Conservation (phyloP, 2,329 filamentous ascomycete genomes). For the Coniochaeta sp. region DNA sequence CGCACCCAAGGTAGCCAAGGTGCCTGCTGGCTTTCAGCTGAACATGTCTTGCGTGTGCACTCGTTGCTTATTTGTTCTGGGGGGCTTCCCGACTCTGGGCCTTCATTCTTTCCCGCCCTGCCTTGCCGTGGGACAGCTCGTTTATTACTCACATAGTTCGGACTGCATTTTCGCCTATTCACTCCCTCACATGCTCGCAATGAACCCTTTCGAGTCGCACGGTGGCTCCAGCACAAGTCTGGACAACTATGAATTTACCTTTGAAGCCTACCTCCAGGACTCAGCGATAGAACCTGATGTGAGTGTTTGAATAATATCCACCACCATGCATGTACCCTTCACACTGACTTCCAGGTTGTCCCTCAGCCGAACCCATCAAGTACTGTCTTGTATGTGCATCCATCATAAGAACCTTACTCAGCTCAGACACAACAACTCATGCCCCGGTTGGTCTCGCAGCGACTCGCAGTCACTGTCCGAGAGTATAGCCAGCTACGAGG, state of each 20-base stretch:
- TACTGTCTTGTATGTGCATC: neutral
- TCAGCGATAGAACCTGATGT: slow-evolving; percentile 16
- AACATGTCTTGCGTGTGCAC: too few relatives aligned
- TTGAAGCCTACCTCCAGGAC: slow-evolving; percentile 16
- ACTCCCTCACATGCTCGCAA: neutral
- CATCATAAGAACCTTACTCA: neutral
- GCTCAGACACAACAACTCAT: neutral
- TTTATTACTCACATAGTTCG: too few relatives aligned
- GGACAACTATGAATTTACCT: slow-evolving; percentile 17
- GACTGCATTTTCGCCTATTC: neutral
- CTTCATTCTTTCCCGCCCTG: too few relatives aligned
- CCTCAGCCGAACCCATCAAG: neutral
- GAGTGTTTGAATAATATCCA: slow-evolving; percentile 5
- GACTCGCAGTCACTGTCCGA: slow-evolving; percentile 20
- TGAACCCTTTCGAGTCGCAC: slow-evolving; percentile 3
- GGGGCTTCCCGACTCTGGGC: too few relatives aligned
- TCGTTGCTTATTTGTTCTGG: too few relatives aligned
- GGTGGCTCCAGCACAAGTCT: slow-evolving; percentile 4
- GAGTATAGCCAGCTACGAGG: slow-evolving; percentile 19
- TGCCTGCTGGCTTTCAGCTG: too few relatives aligned
- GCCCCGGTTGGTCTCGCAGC: slow-evolving; percentile 5
- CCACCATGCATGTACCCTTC: neutral
- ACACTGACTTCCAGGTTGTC: slow-evolving; percentile 1
- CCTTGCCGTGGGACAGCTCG: too few relatives aligned
- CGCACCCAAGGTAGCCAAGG: too few relatives aligned